Conservation (phyloP, 1,284 basidiomycete genomes). For the Boletus austroedulis region DNA sequence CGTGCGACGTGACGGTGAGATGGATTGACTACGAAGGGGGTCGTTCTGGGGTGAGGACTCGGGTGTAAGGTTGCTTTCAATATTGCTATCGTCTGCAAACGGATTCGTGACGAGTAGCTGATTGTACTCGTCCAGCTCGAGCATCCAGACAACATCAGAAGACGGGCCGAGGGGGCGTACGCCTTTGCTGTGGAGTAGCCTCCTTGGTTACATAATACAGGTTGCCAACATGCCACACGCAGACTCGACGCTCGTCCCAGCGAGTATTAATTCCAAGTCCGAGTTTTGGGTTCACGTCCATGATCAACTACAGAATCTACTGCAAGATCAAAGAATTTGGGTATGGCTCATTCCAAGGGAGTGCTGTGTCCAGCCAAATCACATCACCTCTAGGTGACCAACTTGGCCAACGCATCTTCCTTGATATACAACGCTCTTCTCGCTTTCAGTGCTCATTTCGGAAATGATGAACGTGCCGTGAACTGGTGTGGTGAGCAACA, state of each 20-base stretch:
- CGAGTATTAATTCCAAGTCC: slow-evolving; percentile 60
- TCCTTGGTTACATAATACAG: slow-evolving; percentile 20
- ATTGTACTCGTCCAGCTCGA: slow-evolving; percentile 21
- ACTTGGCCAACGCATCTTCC: slow-evolving; percentile 79
- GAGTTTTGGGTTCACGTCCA: slow-evolving; percentile 79
- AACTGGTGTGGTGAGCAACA: slow-evolving; percentile 82
- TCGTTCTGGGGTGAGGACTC: slow-evolving; percentile 8
- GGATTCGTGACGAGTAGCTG: slow-evolving; percentile 20
- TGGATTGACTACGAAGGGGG: slow-evolving; percentile 21
- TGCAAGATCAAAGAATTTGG: slow-evolving; percentile 74
- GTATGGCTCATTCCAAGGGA: slow-evolving; percentile 40
- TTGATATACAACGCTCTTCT: slow-evolving; percentile 75
- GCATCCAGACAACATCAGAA: slow-evolving; percentile 26
- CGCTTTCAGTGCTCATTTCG: slow-evolving; percentile 66
- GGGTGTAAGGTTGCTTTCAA: not conserved
- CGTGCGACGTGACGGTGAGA: slow-evolving; percentile 2
- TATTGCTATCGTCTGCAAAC: slow-evolving; percentile 12
- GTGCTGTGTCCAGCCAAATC: not conserved
- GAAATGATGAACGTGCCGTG: slow-evolving; percentile 59
- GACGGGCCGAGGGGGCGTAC: too few relatives aligned
- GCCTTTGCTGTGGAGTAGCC: not conserved
- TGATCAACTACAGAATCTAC: slow-evolving; percentile 56
- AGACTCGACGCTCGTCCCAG: slow-evolving; percentile 71
- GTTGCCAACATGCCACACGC: slow-evolving; percentile 92
- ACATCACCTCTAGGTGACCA: slow-evolving; percentile 59